These are phyloP conservation scores for Ambispora gerdemannii DNA, from an alignment of 192 early-diverging fungal species.

Conservation along the genomic window DNA sequence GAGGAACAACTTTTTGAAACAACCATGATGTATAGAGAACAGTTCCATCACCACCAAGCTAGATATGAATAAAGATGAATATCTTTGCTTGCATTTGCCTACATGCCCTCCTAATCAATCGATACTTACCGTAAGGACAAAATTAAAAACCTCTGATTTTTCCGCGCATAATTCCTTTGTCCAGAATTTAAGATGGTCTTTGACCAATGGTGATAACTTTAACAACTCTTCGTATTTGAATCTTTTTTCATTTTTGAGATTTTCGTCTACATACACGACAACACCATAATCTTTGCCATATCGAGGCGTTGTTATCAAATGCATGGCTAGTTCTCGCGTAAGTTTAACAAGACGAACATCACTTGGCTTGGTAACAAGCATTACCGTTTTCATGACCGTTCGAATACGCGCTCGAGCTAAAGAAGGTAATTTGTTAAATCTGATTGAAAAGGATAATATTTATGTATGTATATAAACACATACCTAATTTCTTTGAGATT, in stretches of 20 bases:
- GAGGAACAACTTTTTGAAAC: constrained; percentile 82
- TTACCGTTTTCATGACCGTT: constrained; percentile 48
- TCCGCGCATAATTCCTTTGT: constrained; percentile 65
- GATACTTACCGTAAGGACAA: constrained; percentile 78
- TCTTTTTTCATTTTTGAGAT: constrained; percentile 51
- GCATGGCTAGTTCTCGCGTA: constrained; percentile 66
- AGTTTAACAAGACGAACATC: constrained; percentile 61
- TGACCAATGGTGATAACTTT: constrained; percentile 39
- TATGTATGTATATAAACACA: constrained; percentile 29
- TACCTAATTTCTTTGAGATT: constrained; percentile 68
- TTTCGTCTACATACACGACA: constrained; percentile 64
- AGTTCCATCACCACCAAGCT: constrained; percentile 94
- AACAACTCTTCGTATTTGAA: constrained; percentile 55
- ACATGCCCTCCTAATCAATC: no score
- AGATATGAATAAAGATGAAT: neutral
- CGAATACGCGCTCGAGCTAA: constrained; percentile 46
- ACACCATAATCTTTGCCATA: constrained; percentile 43
- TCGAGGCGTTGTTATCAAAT: constrained; percentile 55
- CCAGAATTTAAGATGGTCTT: constrained; percentile 68
- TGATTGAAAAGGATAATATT: neutral
- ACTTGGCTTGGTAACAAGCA: constrained; percentile 78
- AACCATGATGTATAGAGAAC: constrained; percentile 92
- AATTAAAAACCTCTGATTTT: constrained; percentile 74
- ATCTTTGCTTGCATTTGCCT: no score
- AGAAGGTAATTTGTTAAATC: neutral